Evolutionary conservation across 2,329 filamentous ascomycete genomes (phyloP).

Genomic region (Teratosphaeria viscida): DNA sequence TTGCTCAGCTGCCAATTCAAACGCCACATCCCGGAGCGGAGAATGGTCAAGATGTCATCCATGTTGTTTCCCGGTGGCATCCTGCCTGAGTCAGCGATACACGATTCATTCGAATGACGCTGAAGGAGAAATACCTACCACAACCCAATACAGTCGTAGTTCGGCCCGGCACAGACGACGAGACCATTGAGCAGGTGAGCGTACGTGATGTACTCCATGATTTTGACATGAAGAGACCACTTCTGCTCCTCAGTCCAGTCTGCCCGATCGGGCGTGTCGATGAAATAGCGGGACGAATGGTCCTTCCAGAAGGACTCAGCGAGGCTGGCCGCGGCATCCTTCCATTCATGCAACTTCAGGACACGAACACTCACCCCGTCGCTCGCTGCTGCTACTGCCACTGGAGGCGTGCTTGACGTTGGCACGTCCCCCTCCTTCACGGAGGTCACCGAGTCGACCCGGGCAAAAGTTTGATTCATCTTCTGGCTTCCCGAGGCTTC

Average conservation of each 20-base stretch:
- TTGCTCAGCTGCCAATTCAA: slow-evolving; percentile 62
- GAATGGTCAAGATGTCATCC: slow-evolving; percentile 60
- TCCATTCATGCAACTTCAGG: slow-evolving; percentile 56
- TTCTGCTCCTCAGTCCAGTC: slow-evolving; percentile 54
- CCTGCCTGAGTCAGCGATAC: slow-evolving; percentile 35
- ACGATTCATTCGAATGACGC: not conserved
- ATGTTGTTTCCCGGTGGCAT: slow-evolving; percentile 64
- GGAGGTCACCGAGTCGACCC: slow-evolving; percentile 5
- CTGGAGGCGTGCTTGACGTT: not conserved
- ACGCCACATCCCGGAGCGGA: slow-evolving; percentile 69
- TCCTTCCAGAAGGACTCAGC: slow-evolving; percentile 70
- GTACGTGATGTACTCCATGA: slow-evolving; percentile 67
- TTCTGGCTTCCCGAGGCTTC: not conserved
- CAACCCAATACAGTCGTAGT: slow-evolving; percentile 68
- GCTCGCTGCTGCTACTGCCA: not conserved
- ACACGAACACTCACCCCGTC: slow-evolving; percentile 42
- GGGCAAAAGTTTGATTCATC: slow-evolving; percentile 1
- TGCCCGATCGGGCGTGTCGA: slow-evolving; percentile 59
- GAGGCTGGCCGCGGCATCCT: slow-evolving; percentile 59
- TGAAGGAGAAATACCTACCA: slow-evolving; percentile 47
- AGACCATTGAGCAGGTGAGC: slow-evolving; percentile 65
- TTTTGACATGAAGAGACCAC: slow-evolving; percentile 66
- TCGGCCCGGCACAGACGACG: slow-evolving; percentile 62
- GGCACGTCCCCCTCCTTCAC: not conserved
- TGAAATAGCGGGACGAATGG: slow-evolving; percentile 62